phyloP scores from a whole-genome alignment of 169 alveolate species.

The Plasmodium falciparum region DNA sequence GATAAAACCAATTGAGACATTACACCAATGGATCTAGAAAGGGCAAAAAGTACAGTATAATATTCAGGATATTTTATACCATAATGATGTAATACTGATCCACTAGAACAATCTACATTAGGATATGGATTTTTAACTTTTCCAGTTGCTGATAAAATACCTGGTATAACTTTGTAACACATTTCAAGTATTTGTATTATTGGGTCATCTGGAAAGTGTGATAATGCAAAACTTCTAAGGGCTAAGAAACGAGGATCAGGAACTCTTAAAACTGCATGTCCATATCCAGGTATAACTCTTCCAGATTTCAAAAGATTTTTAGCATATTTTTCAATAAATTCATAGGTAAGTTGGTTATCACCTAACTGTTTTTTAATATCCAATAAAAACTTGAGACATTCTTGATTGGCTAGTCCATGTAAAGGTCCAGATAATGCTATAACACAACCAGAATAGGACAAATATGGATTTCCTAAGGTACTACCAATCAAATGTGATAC shows the following conservation, averaged over 20 bases:
- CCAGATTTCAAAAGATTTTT: constrained; percentile 88
- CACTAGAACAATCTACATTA: constrained; percentile 97
- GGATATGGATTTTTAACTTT: constrained; percentile 97
- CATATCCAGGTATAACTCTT: constrained; percentile 96
- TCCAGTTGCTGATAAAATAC: constrained; percentile 88
- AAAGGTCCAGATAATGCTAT: constrained; percentile 90
- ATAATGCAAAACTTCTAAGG: constrained; percentile 90
- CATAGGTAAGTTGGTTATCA: constrained; percentile 83
- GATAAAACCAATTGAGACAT: constrained; percentile 87
- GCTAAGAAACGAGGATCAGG: constrained; percentile 96
- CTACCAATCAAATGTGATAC: constrained; percentile 94
- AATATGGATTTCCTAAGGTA: constrained; percentile 95
- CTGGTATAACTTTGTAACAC: constrained; percentile 91
- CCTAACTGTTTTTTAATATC: constrained; percentile 88
- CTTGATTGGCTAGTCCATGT: constrained; percentile 97
- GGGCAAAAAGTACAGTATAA: constrained; percentile 96
- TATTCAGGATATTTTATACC: constrained; percentile 92
- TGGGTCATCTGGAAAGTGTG: constrained; percentile 90
- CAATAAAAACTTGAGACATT: constrained; percentile 93
- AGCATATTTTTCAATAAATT: constrained; percentile 82
- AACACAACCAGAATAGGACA: constrained; percentile 88
- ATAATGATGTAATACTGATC: constrained; percentile 92
- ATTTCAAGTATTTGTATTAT: constrained; percentile 79
- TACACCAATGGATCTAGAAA: constrained; percentile 95
- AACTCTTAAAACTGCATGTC: constrained; percentile 97